phyloP scores from a whole-genome alignment of 2,329 filamentous ascomycete species.

The Trichoderma harzianum region DNA sequence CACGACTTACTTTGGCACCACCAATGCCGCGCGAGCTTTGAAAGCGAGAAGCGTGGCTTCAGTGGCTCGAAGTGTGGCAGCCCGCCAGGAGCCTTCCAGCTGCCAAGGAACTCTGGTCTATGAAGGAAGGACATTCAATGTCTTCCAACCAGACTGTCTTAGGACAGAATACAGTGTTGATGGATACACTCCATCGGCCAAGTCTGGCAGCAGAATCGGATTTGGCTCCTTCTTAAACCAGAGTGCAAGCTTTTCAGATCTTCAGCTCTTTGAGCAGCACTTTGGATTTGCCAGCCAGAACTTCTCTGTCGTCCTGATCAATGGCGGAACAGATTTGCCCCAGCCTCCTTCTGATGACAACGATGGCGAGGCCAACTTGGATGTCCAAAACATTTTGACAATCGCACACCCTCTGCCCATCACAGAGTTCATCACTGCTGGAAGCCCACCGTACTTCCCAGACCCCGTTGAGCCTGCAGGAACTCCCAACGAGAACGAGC shows the following conservation, averaged over 20 bases:
- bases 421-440: conserved; percentile 13
- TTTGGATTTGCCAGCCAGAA: conserved; percentile 1
- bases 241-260: conserved; percentile 16
- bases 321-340: conserved; percentile 1
- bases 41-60: not conserved
- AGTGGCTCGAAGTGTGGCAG: not conserved
- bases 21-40: not conserved
- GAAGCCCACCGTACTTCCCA: not conserved
- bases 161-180: conserved; percentile 19
- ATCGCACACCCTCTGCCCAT: conserved; percentile 19
- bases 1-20: conserved; percentile 20
- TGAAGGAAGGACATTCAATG: not conserved
- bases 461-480: not conserved
- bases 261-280: conserved; percentile 1
- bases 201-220: conserved; percentile 15
- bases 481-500: conserved; percentile 44
- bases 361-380: conserved; percentile 21
- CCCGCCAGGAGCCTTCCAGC: not conserved
- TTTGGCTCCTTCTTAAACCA: conserved; percentile 19
- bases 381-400: conserved; percentile 18
- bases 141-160: conserved; percentile 19
- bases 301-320: conserved; percentile 18
- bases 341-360: not conserved
- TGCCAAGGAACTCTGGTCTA: not conserved
- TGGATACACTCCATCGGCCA: conserved; percentile 17